phyloP scores from a whole-genome alignment of 176 grass and related monocot genomes.

The Avena eriantha region DNA sequence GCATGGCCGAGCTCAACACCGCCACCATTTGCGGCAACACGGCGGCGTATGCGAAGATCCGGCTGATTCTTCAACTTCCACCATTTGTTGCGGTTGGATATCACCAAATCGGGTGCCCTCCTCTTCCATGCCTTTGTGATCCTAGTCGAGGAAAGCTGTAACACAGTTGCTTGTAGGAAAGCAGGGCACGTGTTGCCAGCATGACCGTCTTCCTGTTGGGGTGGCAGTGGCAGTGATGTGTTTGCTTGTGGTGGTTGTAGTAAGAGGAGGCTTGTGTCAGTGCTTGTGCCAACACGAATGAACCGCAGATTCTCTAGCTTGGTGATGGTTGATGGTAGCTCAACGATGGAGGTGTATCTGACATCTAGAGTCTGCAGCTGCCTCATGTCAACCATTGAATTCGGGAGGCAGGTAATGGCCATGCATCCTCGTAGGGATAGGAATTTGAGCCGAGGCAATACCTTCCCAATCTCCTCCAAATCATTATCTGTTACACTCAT shows the following conservation, averaged over 20 bases:
- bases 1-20: not conserved
- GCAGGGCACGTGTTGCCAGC: too few species aligned
- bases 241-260: rapidly evolving
- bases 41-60: not conserved
- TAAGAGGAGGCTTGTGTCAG: not conserved
- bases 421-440: not conserved
- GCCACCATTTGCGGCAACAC: not conserved
- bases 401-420: not conserved
- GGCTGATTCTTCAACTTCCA: not conserved
- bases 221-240: rapidly evolving
- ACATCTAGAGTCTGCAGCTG: constrained; percentile 13
- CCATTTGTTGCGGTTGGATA: not conserved
- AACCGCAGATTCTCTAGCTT: not conserved
- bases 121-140: not conserved
- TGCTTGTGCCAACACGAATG: not conserved
- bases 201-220: not conserved
- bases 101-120: not conserved
- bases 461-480: not conserved
- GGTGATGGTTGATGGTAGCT: not conserved
- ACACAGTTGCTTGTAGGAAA: not conserved
- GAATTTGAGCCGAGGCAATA: constrained; percentile 20
- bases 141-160: too few species aligned
- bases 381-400: not conserved
- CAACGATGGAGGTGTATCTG: not conserved
- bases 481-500: not conserved